Conservation (phyloP, 2,329 filamentous ascomycete genomes). For the Penicillium frequentans region DNA sequence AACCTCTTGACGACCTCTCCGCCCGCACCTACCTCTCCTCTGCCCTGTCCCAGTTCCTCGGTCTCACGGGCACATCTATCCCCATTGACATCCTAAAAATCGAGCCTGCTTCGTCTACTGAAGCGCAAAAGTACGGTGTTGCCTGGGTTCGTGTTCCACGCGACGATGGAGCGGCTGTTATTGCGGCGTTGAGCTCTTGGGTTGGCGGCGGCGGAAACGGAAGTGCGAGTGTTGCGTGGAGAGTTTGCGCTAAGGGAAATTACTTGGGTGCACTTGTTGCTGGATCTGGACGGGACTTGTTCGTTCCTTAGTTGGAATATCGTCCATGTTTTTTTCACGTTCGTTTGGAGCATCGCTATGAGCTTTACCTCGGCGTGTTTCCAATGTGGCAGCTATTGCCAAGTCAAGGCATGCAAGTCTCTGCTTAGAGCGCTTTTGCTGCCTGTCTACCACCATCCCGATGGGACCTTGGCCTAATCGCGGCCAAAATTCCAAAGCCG, state of each 20-base stretch:
- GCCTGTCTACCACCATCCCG: not conserved
- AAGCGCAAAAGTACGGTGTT: slow-evolving; percentile 10
- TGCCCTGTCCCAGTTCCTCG: slow-evolving; percentile 50
- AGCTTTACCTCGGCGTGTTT: not conserved
- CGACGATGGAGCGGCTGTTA: slow-evolving; percentile 45
- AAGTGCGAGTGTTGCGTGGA: slow-evolving; percentile 35
- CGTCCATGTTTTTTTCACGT: not conserved
- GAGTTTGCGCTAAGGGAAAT: slow-evolving; percentile 40
- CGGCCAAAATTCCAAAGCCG: not conserved
- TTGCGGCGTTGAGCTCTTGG: slow-evolving; percentile 49
- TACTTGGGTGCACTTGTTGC: slow-evolving; percentile 35
- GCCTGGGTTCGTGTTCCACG: slow-evolving; percentile 48
- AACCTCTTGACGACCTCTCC: slow-evolving; percentile 44
- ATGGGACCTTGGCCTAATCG: no score
- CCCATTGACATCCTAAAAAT: slow-evolving; percentile 49
- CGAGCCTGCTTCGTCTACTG: slow-evolving; percentile 10
- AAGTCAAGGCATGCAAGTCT: not conserved
- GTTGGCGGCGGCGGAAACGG: slow-evolving; percentile 29
- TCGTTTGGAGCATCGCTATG: not conserved
- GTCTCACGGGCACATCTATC: slow-evolving; percentile 47
- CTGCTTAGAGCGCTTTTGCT: not conserved
- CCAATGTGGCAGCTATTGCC: not conserved
- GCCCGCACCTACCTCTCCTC: slow-evolving; percentile 46
- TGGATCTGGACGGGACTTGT: slow-evolving; percentile 37
- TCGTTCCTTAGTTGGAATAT: slow-evolving; percentile 24